Base-by-base conservation (phyloP, 2,329 filamentous ascomycete species). In the Aurifilum marmelostoma region DNA sequence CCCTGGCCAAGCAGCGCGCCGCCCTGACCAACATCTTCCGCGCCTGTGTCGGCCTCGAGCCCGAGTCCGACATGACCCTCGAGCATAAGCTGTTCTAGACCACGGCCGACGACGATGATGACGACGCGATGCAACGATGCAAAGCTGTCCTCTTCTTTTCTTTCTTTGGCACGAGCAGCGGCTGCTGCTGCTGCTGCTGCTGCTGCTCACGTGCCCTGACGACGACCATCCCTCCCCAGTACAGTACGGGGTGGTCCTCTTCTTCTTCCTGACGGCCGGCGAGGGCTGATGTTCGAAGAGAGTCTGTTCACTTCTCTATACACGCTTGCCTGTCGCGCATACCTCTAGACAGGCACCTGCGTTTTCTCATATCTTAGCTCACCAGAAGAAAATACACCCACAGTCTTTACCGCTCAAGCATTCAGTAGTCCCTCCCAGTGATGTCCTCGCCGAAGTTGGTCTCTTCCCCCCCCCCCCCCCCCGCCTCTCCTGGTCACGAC, bases 21-120 rank as follows among this genome's bases (percentile, higher is more conserved):
- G 94, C 94, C 58, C 82, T 99, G 80, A 96, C 92, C 81, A 99
- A 99, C 86, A 97, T 99, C 83, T 97, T 99, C 90, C 94, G 95
- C 77, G 96, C 96, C 73, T 98, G 95, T 77, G 91, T 99, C 76
- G 96, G 96, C 73, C 88, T 99, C 71, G 93, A 97, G 87, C 96
- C 96, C 21, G 96, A 99, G 88, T 96, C 91, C 69, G 96, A 99
- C 80, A 99, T 99, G 96, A 71, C 67, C 37, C 14, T 72, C 39
- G 71, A 71, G 67, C 71, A 72, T 50, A 72, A 71, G 68, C 59
- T 70, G 16, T 71, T 70, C 60, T 71, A 12, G 12, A 8, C 4
- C 8, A 34, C 34, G n/a, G n/a, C n/a, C n/a, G 34, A 34, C 34
- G 34, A 34, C 34, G 8, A 34, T 4, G 34, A 34, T 34, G 34